phyloP scores from a whole-genome alignment of 148 eudicot species.

The Spergularia marina region DNA sequence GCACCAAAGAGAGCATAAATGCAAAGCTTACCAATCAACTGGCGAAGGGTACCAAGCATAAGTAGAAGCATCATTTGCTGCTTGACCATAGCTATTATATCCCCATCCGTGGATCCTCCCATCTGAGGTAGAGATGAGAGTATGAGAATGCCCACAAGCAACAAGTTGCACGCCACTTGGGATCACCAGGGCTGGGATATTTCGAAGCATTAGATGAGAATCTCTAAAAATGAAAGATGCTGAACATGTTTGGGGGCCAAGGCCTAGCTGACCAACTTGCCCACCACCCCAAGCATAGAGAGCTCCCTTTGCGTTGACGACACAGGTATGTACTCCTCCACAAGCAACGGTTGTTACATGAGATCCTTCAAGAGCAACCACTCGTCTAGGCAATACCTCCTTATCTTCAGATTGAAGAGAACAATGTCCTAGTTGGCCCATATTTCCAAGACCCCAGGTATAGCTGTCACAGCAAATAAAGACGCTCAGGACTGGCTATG shows the following conservation, averaged over 20 bases:
- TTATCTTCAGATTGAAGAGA: slow-evolving; percentile 88
- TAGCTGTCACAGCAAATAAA: slow-evolving; percentile 49
- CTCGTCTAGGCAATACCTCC: slow-evolving; percentile 84
- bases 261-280: slow-evolving; percentile 90
- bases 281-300: slow-evolving; percentile 99
- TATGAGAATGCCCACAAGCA: slow-evolving; percentile 97
- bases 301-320: slow-evolving; percentile 83
- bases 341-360: slow-evolving; percentile 64
- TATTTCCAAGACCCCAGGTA: slow-evolving; percentile 95
- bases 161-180: slow-evolving; percentile 70
- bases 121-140: slow-evolving; percentile 78
- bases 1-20: slow-evolving; percentile 7
- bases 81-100: slow-evolving; percentile 93
- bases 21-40: slow-evolving; percentile 77
- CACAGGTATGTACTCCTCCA: slow-evolving; percentile 97
- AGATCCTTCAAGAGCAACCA: slow-evolving; percentile 77
- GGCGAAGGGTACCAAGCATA: slow-evolving; percentile 99
- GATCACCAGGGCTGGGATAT: slow-evolving; percentile 72
- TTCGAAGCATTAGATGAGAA: slow-evolving; percentile 62
- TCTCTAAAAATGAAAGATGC: slow-evolving; percentile 66
- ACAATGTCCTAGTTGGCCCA: slow-evolving; percentile 98
- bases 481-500: slow-evolving; percentile 2
- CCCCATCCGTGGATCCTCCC: slow-evolving; percentile 99
- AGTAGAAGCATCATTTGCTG: slow-evolving; percentile 81
- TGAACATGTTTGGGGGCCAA: slow-evolving; percentile 72